Conservation (phyloP, 2,329 filamentous ascomycete genomes). For the Aspergillus ruber region DNA sequence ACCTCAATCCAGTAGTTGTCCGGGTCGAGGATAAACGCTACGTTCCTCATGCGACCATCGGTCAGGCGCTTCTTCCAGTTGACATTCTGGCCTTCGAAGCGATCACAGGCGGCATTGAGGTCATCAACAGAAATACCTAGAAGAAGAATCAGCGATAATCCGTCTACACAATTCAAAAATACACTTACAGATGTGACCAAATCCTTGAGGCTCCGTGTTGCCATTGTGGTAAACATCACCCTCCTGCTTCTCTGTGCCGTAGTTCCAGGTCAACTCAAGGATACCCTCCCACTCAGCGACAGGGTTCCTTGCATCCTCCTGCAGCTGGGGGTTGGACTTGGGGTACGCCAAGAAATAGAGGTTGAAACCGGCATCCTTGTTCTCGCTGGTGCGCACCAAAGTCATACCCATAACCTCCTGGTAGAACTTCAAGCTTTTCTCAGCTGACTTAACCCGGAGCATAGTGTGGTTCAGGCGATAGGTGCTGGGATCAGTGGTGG, state of each 20-base stretch:
- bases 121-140: conserved; percentile 75
- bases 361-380: conserved; percentile 67
- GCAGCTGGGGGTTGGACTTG: conserved; percentile 48
- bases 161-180: not conserved
- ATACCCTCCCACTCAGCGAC: conserved; percentile 70
- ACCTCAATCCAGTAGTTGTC: conserved; percentile 75
- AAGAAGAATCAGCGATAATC: conserved; percentile 3
- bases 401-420: conserved; percentile 86
- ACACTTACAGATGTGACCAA: conserved; percentile 78
- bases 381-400: conserved; percentile 66
- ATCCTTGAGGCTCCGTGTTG: conserved; percentile 85
- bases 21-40: conserved; percentile 85
- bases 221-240: conserved; percentile 86
- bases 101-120: conserved; percentile 75
- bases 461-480: conserved; percentile 69
- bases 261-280: conserved; percentile 83
- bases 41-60: conserved; percentile 84
- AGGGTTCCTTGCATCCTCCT: conserved; percentile 47
- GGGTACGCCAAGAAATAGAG: conserved; percentile 88
- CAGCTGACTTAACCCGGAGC: conserved; percentile 81
- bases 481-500: conserved; percentile 62
- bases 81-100: conserved; percentile 75
- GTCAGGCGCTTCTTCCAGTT: conserved; percentile 94
- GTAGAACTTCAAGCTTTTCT: conserved; percentile 72
- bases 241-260: conserved; percentile 68